phyloP scores from a whole-genome alignment of 75 land plant species.

The Pinus albicaulis region DNA sequence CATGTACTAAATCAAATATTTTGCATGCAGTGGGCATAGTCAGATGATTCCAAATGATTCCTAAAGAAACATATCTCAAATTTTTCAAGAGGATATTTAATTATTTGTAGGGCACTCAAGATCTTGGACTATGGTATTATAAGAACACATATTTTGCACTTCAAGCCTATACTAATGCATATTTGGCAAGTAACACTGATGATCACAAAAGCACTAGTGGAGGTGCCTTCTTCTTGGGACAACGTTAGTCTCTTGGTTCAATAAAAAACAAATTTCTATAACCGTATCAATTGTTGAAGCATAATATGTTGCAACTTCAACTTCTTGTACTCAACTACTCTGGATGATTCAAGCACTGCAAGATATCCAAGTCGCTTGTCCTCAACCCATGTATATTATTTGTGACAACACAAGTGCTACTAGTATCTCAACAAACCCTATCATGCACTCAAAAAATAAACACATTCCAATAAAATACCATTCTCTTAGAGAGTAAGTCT shows the following conservation, averaged over 20 bases:
- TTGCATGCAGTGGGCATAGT: not conserved
- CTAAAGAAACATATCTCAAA: not conserved
- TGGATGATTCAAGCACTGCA: not conserved
- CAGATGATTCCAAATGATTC: not conserved
- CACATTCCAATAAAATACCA: not conserved
- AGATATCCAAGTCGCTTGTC: not conserved
- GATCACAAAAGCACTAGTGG: not conserved
- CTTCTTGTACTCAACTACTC: not conserved
- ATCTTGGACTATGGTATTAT: not conserved
- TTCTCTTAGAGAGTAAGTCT: too few relatives aligned
- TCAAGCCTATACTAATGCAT: not conserved
- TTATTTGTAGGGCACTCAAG: not conserved
- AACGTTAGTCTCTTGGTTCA: not conserved
- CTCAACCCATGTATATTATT: not conserved
- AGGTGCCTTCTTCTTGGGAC: not conserved
- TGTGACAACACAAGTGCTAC: not conserved
- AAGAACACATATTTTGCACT: not conserved
- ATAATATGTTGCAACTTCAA: not conserved
- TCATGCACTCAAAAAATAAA: not conserved
- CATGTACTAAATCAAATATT: not conserved
- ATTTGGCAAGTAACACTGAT: not conserved
- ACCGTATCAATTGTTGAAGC: not conserved
- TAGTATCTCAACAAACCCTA: not conserved
- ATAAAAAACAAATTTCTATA: not conserved
- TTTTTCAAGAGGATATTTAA: not conserved